Conservation (phyloP, 371 early-diverging fungal species). For the Mortierella polycephala region DNA sequence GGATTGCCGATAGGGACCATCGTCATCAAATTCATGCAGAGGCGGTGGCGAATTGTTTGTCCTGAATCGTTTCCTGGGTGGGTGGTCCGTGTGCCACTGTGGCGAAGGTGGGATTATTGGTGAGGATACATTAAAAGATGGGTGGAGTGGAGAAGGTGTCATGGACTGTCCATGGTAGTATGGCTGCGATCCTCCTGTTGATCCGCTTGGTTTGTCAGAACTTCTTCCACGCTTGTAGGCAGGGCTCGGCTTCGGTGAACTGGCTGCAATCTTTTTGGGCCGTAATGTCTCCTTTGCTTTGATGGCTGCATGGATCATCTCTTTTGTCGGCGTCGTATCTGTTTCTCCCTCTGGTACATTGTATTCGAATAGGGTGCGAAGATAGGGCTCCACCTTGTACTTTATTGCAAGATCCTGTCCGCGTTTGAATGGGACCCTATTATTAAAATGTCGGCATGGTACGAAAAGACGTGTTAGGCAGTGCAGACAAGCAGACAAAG, state of each 20-base stretch:
- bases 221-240: conserved; percentile 25
- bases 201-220: conserved; percentile 21
- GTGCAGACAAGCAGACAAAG: neutral
- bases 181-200: conserved; percentile 21
- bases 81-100: conserved; percentile 39
- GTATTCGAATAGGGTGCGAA: conserved; percentile 75
- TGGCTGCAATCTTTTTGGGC: conserved; percentile 16
- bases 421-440: conserved; percentile 85
- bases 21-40: conserved; percentile 44
- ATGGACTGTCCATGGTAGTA: conserved; percentile 34
- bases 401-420: conserved; percentile 78
- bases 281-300: conserved; percentile 25
- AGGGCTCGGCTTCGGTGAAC: conserved; percentile 37
- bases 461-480: neutral
- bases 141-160: conserved; percentile 48
- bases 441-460: neutral
- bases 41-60: conserved; percentile 38
- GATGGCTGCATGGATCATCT: conserved; percentile 38
- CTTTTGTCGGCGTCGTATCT: conserved; percentile 40
- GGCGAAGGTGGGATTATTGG: conserved; percentile 44
- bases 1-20: conserved; percentile 13
- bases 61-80: conserved; percentile 32
- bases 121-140: conserved; percentile 41
- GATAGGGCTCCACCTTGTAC: conserved; percentile 69
- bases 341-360: conserved; percentile 58